Evolutionary conservation across 805 yeast genomes (phyloP), one percentile per base, ranked within the genome.

Genomic region (Schwanniomyces occidentalis): DNA sequence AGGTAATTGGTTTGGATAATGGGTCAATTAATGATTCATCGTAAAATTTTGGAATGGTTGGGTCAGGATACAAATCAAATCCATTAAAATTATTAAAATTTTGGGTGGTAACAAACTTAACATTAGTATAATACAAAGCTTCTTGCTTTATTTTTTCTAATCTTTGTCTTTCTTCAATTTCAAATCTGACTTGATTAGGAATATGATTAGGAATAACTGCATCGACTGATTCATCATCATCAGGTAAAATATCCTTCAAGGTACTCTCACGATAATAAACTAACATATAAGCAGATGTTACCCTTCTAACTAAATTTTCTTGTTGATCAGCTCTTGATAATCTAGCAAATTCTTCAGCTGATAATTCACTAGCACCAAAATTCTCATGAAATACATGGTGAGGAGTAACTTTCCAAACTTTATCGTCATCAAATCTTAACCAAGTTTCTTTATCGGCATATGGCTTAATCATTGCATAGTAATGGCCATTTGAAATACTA

Each of bases 201-300:
- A 93, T 78, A 50, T 85, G 85, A 1, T 54, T 46, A 2, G 98
- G 97, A 27, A 65, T 57, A 2, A 49, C 36, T 2, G 41, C 38
- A 23, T 52, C 39, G 9, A 57, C 47, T 5, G 78, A 73, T 30
- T 73, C 80, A 3, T 61, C 73, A 14, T 75, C 78, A 0, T 76
- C 79, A 8, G 78, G 79, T 39, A 93, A 68, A 10, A 91, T 69
- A 8, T 71, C 72, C 2, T 67, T 70, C 24, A 78, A 58, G 24
- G 75, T 75, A 2, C 75, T 63, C 52, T 85, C 79, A 35, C 95
- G 74, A 43, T 90, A 75, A 55, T 93, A 93, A 2, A 93, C 98
- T 61, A 93, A 75, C 99, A 93, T 93, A 54, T 93, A 93, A 2
- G 99, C 99, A 26, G 93, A 86, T 0, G 98, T 90, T 24, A 88